Evolutionary conservation across 2,329 filamentous ascomycete species (phyloP).

Genomic region (Esteya vermicola): DNA sequence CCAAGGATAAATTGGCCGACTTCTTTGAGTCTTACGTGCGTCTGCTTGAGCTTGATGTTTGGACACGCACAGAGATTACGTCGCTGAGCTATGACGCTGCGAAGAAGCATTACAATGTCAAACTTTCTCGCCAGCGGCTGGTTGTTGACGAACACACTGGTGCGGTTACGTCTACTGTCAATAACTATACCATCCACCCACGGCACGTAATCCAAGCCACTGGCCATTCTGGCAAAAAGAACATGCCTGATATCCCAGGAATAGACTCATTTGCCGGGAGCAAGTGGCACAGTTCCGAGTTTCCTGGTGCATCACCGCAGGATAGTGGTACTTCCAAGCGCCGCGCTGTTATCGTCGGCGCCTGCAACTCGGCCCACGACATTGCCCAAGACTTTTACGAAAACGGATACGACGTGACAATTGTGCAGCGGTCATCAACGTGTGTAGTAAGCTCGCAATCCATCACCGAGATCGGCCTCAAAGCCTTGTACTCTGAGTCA

Average conservation of each 20-base stretch:
- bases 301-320: constrained; percentile 24
- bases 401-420: constrained; percentile 42
- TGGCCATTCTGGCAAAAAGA: constrained; percentile 53
- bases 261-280: constrained; percentile 35
- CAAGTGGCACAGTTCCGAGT: constrained; percentile 40
- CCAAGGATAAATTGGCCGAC: constrained; percentile 57
- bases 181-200: constrained; percentile 43
- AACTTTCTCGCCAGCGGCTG: constrained; percentile 31
- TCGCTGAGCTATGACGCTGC: constrained; percentile 34
- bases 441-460: constrained; percentile 35
- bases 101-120: constrained; percentile 38
- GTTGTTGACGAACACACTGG: constrained; percentile 17
- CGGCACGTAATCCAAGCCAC: constrained; percentile 53
- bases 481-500: constrained; percentile 22
- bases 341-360: constrained; percentile 41
- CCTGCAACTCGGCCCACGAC: constrained; percentile 45
- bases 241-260: constrained; percentile 42
- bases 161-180: constrained; percentile 33
- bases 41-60: constrained; percentile 54
- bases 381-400: constrained; percentile 45
- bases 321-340: constrained; percentile 20
- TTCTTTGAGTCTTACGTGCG: constrained; percentile 54
- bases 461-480: constrained; percentile 28
- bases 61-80: constrained; percentile 38
- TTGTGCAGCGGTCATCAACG: constrained; percentile 45